A percentile compares a stretch with the other conserved stretches of the same genome.
Conservation (phyloP, 2,329 filamentous ascomycete genomes). For the Scleromitrula shiraiana region DNA sequence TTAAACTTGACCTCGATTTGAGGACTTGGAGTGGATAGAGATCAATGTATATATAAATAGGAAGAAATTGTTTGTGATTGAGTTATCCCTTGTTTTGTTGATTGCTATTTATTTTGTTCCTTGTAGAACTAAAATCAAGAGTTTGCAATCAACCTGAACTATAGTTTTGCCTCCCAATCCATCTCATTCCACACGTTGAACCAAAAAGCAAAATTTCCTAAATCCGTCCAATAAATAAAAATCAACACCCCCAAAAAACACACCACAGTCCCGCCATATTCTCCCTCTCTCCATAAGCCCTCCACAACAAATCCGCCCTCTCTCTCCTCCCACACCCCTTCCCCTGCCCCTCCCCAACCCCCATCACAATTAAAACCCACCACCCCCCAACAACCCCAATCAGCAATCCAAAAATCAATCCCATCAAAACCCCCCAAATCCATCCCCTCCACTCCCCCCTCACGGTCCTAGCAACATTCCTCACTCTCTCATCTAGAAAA, state of each 20-base stretch:
- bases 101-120: no score
- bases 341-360: neutral
- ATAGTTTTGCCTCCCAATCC: no score
- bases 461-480: neutral
- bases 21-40: no score
- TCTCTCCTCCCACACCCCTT: neutral
- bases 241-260: neutral
- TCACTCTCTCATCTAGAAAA: neutral
- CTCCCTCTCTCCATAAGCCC: neutral
- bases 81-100: no score
- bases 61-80: no score
- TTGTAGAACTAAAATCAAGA: no score
- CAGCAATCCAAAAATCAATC: neutral
- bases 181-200: no score
- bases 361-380: neutral
- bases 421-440: neutral
- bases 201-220: no score
- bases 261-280: neutral
- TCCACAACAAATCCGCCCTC: neutral
- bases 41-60: no score
- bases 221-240: no score
- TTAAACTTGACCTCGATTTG: no score
- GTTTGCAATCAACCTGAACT: no score
- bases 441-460: conserved; percentile 2
- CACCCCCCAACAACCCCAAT: neutral